Evolutionary conservation across 2,329 filamentous ascomycete genomes (phyloP), one percentile per base, ranked within the genome.

Genomic region (Penicillium brasilianum): DNA sequence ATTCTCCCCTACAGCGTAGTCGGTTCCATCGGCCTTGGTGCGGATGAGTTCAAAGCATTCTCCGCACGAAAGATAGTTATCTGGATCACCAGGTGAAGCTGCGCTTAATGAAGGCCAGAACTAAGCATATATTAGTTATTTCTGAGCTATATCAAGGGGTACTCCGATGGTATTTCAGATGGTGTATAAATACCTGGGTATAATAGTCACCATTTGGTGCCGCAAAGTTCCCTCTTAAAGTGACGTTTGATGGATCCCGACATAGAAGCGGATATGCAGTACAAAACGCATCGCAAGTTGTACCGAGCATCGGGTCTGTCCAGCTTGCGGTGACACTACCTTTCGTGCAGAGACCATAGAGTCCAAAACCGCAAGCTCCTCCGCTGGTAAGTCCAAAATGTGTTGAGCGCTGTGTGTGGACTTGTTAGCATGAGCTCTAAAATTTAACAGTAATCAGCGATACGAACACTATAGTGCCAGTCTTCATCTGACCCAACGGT

Each of bases 121-220:
- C 50, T 53, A 28, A 5, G 13, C 13, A 18, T 7, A 13, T n/a
- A 30, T 37, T 22, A 39, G 50, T 39, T 20, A 16, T n/a, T n/a
- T 2, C 10, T 9, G 22, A n/a, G 14, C 4, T n/a, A 48, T 48
- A 4, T 4, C 9, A 48, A 48, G 13, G 6, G 8, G 25, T 16
- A 28, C 14, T 48, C 7, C 20, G 13, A 10, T 30, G 28, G 22
- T 22, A 16, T 9, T 11, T n/a, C 10, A 9, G 11, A 25, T n/a
- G 6, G 7, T n/a, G 3, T 4, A 30, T 28, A 10, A 28, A 30
- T 53, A 53, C 50, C 50, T 53, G 50, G 7, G 50, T 41, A n/a
- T 53, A 53, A 28, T 53, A 53, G 50, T 53, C 50, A 18, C 50
- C 50, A 28, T 53, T 53, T 41, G 50, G 50, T 16, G 50, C 50